These are phyloP conservation scores for Lentinula edodes DNA, from an alignment of 768 basidiomycete genomes.

Conservation along the genomic window DNA sequence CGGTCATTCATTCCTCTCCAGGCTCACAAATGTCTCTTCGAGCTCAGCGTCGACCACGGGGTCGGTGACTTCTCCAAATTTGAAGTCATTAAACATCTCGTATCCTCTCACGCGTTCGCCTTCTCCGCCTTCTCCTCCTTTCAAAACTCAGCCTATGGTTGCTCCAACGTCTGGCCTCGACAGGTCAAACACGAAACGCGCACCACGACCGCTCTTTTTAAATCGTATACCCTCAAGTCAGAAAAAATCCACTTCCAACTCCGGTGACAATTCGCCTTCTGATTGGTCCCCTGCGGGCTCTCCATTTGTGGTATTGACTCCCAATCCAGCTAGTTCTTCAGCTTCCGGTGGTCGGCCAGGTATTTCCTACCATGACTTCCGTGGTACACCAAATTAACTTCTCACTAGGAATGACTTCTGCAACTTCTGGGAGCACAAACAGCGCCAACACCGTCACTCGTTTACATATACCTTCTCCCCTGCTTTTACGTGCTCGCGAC, in stretches of 20 bases:
- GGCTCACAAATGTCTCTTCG: conserved; percentile 6
- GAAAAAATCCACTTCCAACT: conserved; percentile 5
- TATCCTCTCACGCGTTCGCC: conserved; percentile 9
- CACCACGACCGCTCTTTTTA: background rate
- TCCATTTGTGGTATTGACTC: conserved; percentile 18
- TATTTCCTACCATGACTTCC: background rate
- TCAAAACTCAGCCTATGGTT: background rate
- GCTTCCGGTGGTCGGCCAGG: conserved; percentile 5
- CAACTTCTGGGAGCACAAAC: background rate
- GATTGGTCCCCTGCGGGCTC: conserved; percentile 12
- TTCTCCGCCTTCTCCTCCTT: conserved; percentile 10
- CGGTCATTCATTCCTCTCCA: conserved; percentile 11
- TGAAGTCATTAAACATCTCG: conserved; percentile 7
- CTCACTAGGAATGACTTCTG: background rate
- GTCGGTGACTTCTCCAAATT: conserved; percentile 8
- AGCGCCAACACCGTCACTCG: background rate
- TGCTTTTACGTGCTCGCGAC: background rate
- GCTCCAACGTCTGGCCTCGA: background rate
- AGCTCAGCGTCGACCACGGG: conserved; percentile 10
- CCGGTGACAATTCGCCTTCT: conserved; percentile 10
- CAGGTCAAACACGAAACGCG: background rate
- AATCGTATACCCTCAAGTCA: background rate
- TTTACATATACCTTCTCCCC: background rate
- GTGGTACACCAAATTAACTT: background rate
- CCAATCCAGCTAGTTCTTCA: conserved; percentile 9